phyloP scores from a whole-genome alignment of 306 rosid species.

The Macrotyloma uniflorum region DNA sequence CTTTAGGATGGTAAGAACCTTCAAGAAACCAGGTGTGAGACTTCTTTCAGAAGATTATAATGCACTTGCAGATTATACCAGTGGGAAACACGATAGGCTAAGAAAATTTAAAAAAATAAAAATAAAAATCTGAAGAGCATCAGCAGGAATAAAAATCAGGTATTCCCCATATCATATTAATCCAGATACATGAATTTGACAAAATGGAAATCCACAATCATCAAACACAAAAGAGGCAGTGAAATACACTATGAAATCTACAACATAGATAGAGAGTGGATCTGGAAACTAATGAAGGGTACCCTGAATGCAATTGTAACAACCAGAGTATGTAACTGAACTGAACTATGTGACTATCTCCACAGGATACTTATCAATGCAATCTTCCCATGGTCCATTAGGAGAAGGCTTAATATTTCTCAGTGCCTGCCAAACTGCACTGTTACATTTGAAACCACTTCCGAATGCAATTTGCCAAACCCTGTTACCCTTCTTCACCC shows the following conservation, averaged over 20 bases:
- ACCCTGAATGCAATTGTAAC: constrained; percentile 45
- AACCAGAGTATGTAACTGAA: not conserved
- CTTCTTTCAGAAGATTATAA: not conserved
- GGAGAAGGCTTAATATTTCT: constrained; percentile 60
- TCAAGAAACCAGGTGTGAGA: not conserved
- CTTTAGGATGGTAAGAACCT: constrained; percentile 8
- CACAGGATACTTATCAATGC: constrained; percentile 72
- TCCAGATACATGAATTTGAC: constrained; percentile 15
- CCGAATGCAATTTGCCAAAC: constrained; percentile 93
- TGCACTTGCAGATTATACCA: not conserved
- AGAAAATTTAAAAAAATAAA: not conserved
- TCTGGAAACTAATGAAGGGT: constrained; percentile 13
- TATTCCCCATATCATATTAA: constrained; percentile 24
- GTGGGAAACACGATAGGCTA: not conserved
- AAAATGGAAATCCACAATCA: constrained; percentile 33
- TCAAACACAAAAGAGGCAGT: constrained; percentile 32
- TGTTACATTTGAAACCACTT: constrained; percentile 81
- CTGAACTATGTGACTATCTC: constrained; percentile 47
- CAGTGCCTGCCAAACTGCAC: constrained; percentile 84
- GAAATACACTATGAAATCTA: constrained; percentile 34
- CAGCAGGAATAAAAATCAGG: constrained; percentile 21
- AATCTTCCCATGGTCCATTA: constrained; percentile 81
- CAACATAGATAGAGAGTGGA: constrained; percentile 6
- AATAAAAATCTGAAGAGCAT: not conserved
- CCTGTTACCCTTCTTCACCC: constrained; percentile 69